phyloP scores from a whole-genome alignment of 192 early-diverging fungal species.

The Polychytrium aggregatum region DNA sequence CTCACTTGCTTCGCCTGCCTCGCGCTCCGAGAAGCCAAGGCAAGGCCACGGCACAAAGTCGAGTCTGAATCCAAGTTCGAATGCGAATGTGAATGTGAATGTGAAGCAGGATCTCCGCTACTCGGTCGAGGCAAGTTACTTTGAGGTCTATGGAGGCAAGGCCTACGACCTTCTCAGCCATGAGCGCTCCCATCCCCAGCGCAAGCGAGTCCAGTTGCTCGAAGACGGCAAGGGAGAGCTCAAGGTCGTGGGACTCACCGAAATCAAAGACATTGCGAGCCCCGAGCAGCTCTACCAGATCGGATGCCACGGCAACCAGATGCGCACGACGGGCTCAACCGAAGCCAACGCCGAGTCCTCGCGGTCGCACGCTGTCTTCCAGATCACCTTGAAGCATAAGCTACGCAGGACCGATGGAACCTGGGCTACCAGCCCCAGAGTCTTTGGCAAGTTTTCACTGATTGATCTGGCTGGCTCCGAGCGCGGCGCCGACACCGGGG shows the following conservation, averaged over 20 bases:
- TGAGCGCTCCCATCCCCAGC: too few relatives aligned
- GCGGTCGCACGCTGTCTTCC: constrained; percentile 30
- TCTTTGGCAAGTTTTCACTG: constrained; percentile 12
- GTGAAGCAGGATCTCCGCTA: constrained; percentile 7
- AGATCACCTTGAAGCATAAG: constrained; percentile 14
- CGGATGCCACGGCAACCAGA: constrained; percentile 7
- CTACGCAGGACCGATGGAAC: neutral
- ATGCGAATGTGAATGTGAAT: too few relatives aligned
- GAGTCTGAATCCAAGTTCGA: too few relatives aligned
- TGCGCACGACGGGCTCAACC: constrained; percentile 30
- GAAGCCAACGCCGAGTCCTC: constrained; percentile 22
- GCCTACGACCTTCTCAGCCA: constrained; percentile 25
- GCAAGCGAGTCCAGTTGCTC: constrained; percentile 5
- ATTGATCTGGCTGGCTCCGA: constrained; percentile 38
- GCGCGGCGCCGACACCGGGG: constrained; percentile 12
- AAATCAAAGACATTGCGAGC: too few relatives aligned
- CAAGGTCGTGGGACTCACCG: constrained; percentile 10
- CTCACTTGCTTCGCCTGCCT: constrained; percentile 1
- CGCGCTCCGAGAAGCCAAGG: too few relatives aligned
- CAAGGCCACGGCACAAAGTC: too few relatives aligned
- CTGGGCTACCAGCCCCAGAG: neutral
- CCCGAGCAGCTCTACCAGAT: too few relatives aligned
- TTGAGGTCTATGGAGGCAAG: constrained; percentile 28
- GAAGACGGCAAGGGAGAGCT: constrained; percentile 19
- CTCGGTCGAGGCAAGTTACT: constrained; percentile 18